Evolutionary conservation across 2,329 filamentous ascomycete species (phyloP).

Genomic region (Zymoseptoria passerinii): DNA sequence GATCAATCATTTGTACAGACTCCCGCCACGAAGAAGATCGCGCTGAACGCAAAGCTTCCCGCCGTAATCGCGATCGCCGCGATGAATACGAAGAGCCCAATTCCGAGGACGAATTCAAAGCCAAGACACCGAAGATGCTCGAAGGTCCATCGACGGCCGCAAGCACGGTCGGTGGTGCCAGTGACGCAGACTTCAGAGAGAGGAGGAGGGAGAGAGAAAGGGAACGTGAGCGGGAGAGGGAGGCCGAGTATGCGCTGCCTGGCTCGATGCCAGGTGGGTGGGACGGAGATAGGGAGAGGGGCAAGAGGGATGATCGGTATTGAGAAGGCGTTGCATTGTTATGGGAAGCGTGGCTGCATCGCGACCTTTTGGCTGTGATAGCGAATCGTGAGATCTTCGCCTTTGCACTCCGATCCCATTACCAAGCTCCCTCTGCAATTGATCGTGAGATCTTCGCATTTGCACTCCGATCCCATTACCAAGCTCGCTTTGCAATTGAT

Average conservation of each 20-base stretch:
- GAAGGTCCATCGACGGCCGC: slow-evolving; percentile 23
- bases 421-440: too few species aligned
- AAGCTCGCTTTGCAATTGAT: too few species aligned
- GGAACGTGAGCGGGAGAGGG: slow-evolving; percentile 4
- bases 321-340: neutral
- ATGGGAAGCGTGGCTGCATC: neutral
- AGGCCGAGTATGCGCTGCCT: neutral
- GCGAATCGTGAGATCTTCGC: neutral
- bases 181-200: neutral
- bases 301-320: neutral
- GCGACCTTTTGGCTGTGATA: neutral
- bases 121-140: slow-evolving; percentile 26
- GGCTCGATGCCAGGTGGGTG: neutral
- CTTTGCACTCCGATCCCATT: neutral
- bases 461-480: neutral
- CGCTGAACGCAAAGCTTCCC: slow-evolving; percentile 19
- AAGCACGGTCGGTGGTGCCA: slow-evolving; percentile 5
- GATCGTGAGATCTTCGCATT: neutral
- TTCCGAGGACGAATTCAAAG: slow-evolving; percentile 27
- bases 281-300: slow-evolving; percentile 12
- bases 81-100: slow-evolving; percentile 30
- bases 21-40: slow-evolving; percentile 27
- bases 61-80: slow-evolving; percentile 22
- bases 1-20: slow-evolving; percentile 16
- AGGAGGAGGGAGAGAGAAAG: neutral